Percentiles rank a stretch among this genome's conserved stretches.
Evolutionary conservation across 2,329 filamentous ascomycete genomes (phyloP).

Genomic region (Talaromyces sp.): DNA sequence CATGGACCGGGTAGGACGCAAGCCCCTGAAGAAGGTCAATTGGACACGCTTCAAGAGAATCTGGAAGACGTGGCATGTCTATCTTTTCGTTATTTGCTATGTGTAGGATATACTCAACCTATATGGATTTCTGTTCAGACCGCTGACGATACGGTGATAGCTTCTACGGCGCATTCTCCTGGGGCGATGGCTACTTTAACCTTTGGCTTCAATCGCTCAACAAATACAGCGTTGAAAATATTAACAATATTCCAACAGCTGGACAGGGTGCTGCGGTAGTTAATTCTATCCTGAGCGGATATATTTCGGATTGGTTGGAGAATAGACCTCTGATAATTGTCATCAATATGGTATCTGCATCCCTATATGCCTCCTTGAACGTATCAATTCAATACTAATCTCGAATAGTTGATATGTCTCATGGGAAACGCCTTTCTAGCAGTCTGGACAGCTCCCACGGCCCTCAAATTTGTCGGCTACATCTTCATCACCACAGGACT

Average conservation of each 20-base stretch:
- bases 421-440: constrained; percentile 5
- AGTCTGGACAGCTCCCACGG: constrained; percentile 11
- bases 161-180: constrained; percentile 14
- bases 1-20: constrained; percentile 10
- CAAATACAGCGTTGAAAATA: constrained; percentile 8
- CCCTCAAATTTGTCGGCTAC: constrained; percentile 12
- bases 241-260: constrained; percentile 10
- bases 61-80: constrained; percentile 12
- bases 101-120: not conserved
- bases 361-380: not conserved
- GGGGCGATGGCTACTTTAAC: constrained; percentile 9
- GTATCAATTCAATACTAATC: not conserved
- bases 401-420: not conserved
- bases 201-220: constrained; percentile 8
- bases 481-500: constrained; percentile 14
- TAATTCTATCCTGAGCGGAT: constrained; percentile 6
- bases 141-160: not conserved
- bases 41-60: constrained; percentile 9
- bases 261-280: constrained; percentile 4
- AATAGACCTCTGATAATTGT: constrained; percentile 7
- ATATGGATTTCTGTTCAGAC: not conserved
- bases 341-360: not conserved
- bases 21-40: constrained; percentile 7
- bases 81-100: constrained; percentile 10
- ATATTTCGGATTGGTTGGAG: constrained; percentile 5